Evolutionary conservation across 2,329 filamentous ascomycete genomes (phyloP).

Genomic region (Claviceps spartinae): DNA sequence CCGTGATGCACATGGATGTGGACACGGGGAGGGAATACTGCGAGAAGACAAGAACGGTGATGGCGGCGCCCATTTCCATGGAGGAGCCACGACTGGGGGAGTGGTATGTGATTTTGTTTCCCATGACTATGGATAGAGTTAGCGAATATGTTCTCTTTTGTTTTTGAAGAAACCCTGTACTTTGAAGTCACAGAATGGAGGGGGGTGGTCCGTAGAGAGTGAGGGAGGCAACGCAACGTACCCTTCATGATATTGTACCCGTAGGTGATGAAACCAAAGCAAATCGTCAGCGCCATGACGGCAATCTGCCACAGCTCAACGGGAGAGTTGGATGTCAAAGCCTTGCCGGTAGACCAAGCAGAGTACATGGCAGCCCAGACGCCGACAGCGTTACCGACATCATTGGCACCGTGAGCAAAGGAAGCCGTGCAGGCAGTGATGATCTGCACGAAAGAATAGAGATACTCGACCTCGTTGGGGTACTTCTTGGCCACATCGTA

Average conservation of each 20-base stretch:
- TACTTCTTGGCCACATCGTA: constrained; percentile 53
- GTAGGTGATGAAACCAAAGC: constrained; percentile 56
- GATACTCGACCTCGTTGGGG: constrained; percentile 56
- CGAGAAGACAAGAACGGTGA: constrained; percentile 64
- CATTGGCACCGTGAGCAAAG: constrained; percentile 66
- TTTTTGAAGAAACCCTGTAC: too few relatives aligned
- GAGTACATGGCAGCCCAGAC: constrained; percentile 57
- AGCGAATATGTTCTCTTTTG: too few relatives aligned
- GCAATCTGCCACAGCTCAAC: constrained; percentile 68
- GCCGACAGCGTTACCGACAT: constrained; percentile 59
- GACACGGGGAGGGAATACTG: constrained; percentile 65
- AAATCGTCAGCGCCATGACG: constrained; percentile 50
- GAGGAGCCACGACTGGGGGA: constrained; percentile 43
- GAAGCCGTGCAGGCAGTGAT: constrained; percentile 59
- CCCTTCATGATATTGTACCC: constrained; percentile 79
- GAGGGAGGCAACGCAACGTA: constrained; percentile 20
- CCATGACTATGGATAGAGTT: constrained; percentile 44
- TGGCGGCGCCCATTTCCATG: constrained; percentile 69
- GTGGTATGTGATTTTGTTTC: constrained; percentile 67
- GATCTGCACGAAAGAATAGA: constrained; percentile 54
- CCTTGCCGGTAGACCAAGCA: constrained; percentile 50
- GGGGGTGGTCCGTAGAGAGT: not conserved
- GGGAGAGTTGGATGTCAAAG: constrained; percentile 44
- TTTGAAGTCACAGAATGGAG: not conserved
- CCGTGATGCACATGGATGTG: constrained; percentile 68